Conservation (phyloP, 2,329 filamentous ascomycete species). For the Thielaviopsis ethacetica region DNA sequence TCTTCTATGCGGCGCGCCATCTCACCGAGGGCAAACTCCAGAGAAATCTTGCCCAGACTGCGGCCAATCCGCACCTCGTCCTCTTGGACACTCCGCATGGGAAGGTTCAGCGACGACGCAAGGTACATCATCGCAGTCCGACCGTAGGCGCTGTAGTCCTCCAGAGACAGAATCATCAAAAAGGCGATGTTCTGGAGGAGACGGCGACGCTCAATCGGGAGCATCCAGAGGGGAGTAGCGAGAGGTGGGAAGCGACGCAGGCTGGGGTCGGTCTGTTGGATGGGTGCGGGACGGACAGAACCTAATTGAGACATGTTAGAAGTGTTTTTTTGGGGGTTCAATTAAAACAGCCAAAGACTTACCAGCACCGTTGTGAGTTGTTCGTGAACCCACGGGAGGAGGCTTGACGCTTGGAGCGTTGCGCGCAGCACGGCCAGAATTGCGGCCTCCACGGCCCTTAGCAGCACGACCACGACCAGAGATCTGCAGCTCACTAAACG, state of each 20-base stretch:
- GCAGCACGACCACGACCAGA: slow-evolving; percentile 22
- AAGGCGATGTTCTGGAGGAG: slow-evolving; percentile 58
- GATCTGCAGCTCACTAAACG: not conserved
- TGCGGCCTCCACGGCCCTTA: slow-evolving; percentile 13
- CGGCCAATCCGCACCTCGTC: slow-evolving; percentile 63
- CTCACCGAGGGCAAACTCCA: slow-evolving; percentile 9
- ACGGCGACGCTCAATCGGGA: slow-evolving; percentile 44
- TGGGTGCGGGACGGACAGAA: slow-evolving; percentile 25
- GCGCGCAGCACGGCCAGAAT: slow-evolving; percentile 13
- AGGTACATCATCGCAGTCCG: slow-evolving; percentile 55
- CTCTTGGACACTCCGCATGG: slow-evolving; percentile 44
- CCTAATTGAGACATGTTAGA: slow-evolving; percentile 13
- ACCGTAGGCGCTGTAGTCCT: slow-evolving; percentile 61
- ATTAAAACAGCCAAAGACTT: not conserved
- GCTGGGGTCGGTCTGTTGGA: slow-evolving; percentile 27
- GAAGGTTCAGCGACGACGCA: slow-evolving; percentile 53
- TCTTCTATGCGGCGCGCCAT: slow-evolving; percentile 11
- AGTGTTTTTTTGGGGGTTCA: too few species aligned
- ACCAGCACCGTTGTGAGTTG: slow-evolving; percentile 1
- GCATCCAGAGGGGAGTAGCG: slow-evolving; percentile 41
- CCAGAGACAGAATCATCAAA: slow-evolving; percentile 56
- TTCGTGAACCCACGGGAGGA: slow-evolving; percentile 2
- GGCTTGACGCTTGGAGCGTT: slow-evolving; percentile 13
- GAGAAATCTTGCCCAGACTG: slow-evolving; percentile 57
- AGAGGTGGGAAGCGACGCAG: slow-evolving; percentile 39